Percentiles rank a stretch among this genome's conserved stretches.
Evolutionary conservation across 1,139 yeast species (phyloP).

Genomic region (Candida mesenterica): DNA sequence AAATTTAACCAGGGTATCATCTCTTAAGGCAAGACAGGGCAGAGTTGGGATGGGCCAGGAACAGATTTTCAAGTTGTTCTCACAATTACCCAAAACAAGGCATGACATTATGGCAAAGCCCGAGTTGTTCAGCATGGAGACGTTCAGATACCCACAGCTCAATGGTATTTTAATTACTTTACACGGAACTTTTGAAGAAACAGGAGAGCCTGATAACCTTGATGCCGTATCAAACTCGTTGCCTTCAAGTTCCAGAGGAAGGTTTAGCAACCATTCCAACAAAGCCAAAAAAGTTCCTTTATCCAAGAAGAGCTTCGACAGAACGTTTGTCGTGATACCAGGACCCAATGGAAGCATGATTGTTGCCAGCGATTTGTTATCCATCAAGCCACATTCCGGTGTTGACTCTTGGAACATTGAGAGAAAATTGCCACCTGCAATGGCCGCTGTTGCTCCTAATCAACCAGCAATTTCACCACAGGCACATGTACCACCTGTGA

Average conservation of each 20-base stretch:
- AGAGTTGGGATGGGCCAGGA: conserved; percentile 74
- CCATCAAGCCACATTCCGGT: conserved; percentile 63
- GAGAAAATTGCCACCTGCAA: conserved; percentile 11
- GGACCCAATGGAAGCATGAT: conserved; percentile 68
- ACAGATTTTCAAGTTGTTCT: conserved; percentile 59
- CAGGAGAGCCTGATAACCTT: conserved; percentile 47
- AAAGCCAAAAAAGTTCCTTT: conserved; percentile 43
- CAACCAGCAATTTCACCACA: conserved; percentile 14
- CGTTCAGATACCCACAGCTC: conserved; percentile 68
- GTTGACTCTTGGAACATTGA: conserved; percentile 53
- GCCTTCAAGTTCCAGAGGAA: conserved; percentile 24
- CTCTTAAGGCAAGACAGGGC: conserved; percentile 50
- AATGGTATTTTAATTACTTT: conserved; percentile 73
- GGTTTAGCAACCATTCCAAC: conserved; percentile 25
- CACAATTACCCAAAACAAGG: conserved; percentile 68
- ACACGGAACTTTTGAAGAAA: conserved; percentile 84
- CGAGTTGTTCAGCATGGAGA: conserved; percentile 70
- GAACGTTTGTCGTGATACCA: conserved; percentile 78
- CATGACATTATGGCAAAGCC: conserved; percentile 70
- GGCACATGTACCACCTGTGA: conserved; percentile 7
- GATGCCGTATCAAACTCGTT: conserved; percentile 15
- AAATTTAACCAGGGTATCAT: conserved; percentile 68
- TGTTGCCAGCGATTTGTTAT: conserved; percentile 80
- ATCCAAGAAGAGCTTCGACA: conserved; percentile 76
- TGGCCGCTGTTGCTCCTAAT: conserved; percentile 15